Evolutionary conservation across 495 filamentous ascomycete species (phyloP).

Genomic region (Aspergillus hancockii): DNA sequence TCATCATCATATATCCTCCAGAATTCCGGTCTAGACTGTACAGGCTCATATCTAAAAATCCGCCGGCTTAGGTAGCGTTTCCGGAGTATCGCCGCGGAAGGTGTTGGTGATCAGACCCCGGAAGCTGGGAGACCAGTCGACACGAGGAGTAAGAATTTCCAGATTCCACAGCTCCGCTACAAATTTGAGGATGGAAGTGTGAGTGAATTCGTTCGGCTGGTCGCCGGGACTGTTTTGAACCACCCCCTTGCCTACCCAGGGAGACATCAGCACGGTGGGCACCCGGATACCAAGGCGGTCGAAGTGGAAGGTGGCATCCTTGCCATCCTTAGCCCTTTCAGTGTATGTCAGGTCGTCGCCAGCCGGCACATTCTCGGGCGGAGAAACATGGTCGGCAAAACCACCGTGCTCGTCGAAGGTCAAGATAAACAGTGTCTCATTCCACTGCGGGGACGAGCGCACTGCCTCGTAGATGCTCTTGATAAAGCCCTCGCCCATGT

Average conservation of each 20-base stretch:
- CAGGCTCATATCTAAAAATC: conserved; percentile 12
- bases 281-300: conserved; percentile 52
- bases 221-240: conserved; percentile 40
- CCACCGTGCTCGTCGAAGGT: conserved; percentile 54
- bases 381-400: conserved; percentile 51
- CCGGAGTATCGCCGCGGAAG: conserved; percentile 32
- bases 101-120: conserved; percentile 32
- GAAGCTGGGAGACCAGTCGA: conserved; percentile 47
- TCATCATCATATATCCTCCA: neutral
- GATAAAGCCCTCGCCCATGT: conserved; percentile 50
- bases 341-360: conserved; percentile 46
- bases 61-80: conserved; percentile 26
- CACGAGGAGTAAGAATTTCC: conserved; percentile 41
- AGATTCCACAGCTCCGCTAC: conserved; percentile 46
- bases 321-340: conserved; percentile 40
- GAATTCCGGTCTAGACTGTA: neutral
- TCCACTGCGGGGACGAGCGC: conserved; percentile 49
- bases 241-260: conserved; percentile 46
- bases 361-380: conserved; percentile 44
- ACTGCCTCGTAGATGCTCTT: conserved; percentile 54
- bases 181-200: conserved; percentile 47
- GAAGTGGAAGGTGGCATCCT: conserved; percentile 48
- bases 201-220: conserved; percentile 41
- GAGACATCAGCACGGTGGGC: conserved; percentile 52
- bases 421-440: conserved; percentile 50